Evolutionary conservation across 805 yeast genomes (phyloP).

Genomic region (Teunomyces funiuensis): DNA sequence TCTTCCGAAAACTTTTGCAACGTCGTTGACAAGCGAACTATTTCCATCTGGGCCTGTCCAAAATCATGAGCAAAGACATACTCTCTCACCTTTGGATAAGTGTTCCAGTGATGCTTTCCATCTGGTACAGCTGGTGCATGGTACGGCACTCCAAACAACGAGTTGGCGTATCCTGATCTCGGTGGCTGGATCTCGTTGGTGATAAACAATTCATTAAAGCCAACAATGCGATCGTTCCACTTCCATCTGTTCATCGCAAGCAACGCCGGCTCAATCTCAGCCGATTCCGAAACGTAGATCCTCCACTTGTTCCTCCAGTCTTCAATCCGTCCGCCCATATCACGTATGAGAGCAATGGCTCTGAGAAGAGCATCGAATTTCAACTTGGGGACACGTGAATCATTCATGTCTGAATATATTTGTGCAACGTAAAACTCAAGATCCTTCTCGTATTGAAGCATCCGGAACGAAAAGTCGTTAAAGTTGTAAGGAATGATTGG

Average conservation of each 20-base stretch:
- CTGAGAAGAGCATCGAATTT: conserved; percentile 23
- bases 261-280: conserved; percentile 71
- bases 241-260: conserved; percentile 72
- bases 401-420: conserved; percentile 6
- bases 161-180: conserved; percentile 67
- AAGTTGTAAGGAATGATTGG: conserved; percentile 76
- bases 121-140: conserved; percentile 46
- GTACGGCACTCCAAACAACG: conserved; percentile 66
- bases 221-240: conserved; percentile 70
- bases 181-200: conserved; percentile 42
- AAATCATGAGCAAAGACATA: conserved; percentile 51
- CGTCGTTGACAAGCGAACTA: conserved; percentile 40
- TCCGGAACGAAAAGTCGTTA: conserved; percentile 40
- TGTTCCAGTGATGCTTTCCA: conserved; percentile 50
- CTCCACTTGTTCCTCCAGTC: conserved; percentile 67
- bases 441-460: conserved; percentile 47
- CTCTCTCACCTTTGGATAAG: conserved; percentile 79
- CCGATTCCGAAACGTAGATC: conserved; percentile 32
- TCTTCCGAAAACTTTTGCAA: conserved; percentile 9
- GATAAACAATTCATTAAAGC: conserved; percentile 55
- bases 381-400: conserved; percentile 18
- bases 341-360: conserved; percentile 26
- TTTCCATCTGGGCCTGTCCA: conserved; percentile 53
- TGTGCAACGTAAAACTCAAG: conserved; percentile 40
- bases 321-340: conserved; percentile 45